Conservation (phyloP, 257 asterid genomes). For the Lycium barbarum region DNA sequence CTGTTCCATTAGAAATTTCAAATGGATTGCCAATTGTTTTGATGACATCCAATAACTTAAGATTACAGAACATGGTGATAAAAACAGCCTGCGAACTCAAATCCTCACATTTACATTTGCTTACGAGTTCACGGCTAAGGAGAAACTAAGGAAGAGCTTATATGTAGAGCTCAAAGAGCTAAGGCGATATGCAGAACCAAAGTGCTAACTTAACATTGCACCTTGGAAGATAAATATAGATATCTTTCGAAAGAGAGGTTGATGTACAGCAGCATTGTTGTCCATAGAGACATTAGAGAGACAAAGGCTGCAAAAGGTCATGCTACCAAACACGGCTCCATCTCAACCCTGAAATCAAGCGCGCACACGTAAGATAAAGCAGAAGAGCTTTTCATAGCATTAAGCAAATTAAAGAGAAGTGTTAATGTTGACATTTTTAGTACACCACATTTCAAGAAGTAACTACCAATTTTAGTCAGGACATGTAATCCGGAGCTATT, state of each 20-base stretch:
- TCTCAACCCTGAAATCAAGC: slow-evolving; percentile 27
- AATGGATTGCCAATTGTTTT: background rate
- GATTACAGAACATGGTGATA: slow-evolving; percentile 7
- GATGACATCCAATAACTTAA: background rate
- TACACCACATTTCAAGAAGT: too few species aligned
- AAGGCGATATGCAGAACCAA: slow-evolving; percentile 20
- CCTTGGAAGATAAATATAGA: slow-evolving; percentile 5
- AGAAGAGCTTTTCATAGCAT: background rate
- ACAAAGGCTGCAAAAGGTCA: background rate
- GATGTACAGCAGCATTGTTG: slow-evolving; percentile 15
- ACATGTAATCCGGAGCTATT: background rate
- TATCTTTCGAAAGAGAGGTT: background rate
- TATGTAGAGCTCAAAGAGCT: slow-evolving; percentile 11
- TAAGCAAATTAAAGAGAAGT: too few species aligned
- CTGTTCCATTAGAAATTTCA: slow-evolving; percentile 10
- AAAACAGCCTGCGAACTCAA: slow-evolving; percentile 14
- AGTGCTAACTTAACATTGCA: background rate
- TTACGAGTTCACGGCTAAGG: slow-evolving; percentile 32
- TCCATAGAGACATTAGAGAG: background rate
- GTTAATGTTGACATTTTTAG: too few species aligned
- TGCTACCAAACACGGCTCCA: background rate
- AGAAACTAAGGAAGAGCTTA: slow-evolving; percentile 16
- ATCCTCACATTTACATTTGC: slow-evolving; percentile 48
- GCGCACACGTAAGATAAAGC: background rate
- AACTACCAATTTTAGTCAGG: too few species aligned